phyloP scores from a whole-genome alignment of 83 land plant genomes.

The Thuja plicata region DNA sequence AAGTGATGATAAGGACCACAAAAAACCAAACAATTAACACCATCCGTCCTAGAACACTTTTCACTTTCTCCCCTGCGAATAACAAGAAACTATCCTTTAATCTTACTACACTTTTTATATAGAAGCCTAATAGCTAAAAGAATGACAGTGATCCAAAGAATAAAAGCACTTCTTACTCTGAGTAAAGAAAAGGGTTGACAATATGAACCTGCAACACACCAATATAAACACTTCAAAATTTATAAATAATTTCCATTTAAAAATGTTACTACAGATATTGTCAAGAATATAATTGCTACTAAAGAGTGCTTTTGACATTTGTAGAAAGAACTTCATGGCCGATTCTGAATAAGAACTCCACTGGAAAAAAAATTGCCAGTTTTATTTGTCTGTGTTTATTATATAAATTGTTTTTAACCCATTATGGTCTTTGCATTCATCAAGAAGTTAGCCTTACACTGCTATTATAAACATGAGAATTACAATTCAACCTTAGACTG shows the following conservation, averaged over 20 bases:
- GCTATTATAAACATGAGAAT: background rate
- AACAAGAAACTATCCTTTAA: background rate
- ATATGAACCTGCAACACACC: constrained; percentile 77
- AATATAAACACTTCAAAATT: background rate
- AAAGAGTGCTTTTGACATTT: background rate
- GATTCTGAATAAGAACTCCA: background rate
- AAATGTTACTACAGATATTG: background rate
- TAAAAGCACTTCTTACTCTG: constrained; percentile 60
- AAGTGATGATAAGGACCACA: constrained; percentile 89
- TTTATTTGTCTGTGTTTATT: background rate
- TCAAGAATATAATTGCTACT: background rate
- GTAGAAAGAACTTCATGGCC: background rate
- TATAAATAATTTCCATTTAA: background rate
- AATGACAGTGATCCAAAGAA: background rate
- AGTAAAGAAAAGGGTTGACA: constrained; percentile 89
- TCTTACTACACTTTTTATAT: background rate
- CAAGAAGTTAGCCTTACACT: background rate
- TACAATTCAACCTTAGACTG: background rate
- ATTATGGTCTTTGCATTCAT: background rate
- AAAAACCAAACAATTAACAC: constrained; percentile 93
- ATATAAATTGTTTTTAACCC: background rate
- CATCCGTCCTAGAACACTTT: constrained; percentile 76
- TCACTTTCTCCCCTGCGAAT: constrained; percentile 79
- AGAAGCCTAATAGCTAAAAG: background rate
- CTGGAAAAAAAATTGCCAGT: background rate